Evolutionary conservation across 2,329 filamentous ascomycete species (phyloP).

Genomic region (Colletotrichum sojae): DNA sequence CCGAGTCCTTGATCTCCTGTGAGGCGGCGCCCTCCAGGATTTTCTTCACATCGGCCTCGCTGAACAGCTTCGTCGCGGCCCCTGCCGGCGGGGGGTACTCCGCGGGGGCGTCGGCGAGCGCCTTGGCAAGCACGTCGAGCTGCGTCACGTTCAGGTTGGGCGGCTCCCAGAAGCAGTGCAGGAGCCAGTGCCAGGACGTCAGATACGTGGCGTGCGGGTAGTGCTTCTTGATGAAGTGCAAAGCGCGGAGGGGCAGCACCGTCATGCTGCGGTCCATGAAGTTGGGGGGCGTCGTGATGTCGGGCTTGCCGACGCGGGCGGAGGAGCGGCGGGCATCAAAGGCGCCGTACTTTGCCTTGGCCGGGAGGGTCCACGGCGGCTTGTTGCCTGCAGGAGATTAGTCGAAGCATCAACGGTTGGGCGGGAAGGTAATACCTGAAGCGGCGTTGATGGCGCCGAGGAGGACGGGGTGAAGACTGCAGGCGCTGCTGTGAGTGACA

Average conservation of each 20-base stretch:
- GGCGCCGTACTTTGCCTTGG: conserved; percentile 73
- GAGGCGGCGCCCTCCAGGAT: conserved; percentile 69
- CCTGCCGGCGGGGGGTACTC: conserved; percentile 35
- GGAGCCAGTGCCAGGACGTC: conserved; percentile 67
- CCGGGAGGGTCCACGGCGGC: conserved; percentile 79
- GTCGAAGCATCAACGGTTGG: neutral
- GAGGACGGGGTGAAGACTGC: conserved; percentile 79
- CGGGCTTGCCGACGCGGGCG: conserved; percentile 53
- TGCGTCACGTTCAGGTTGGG: conserved; percentile 72
- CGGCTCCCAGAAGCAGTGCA: conserved; percentile 74
- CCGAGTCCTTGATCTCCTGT: conserved; percentile 58
- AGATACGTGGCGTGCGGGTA: conserved; percentile 66
- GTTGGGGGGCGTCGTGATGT: conserved; percentile 56
- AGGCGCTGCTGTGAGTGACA: neutral
- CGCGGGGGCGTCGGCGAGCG: conserved; percentile 49
- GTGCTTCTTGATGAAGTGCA: conserved; percentile 76
- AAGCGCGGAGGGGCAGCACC: conserved; percentile 72
- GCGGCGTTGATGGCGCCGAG: conserved; percentile 76
- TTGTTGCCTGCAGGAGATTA: conserved; percentile 70
- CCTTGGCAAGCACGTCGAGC: conserved; percentile 64
- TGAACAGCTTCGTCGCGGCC: conserved; percentile 58
- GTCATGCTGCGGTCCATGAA: conserved; percentile 61
- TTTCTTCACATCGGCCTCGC: conserved; percentile 63
- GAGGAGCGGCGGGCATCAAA: conserved; percentile 58
- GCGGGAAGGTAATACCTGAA: conserved; percentile 62